Evolutionary conservation across 306 rosid genomes (phyloP).

Genomic region (Citrullus colocynthis): DNA sequence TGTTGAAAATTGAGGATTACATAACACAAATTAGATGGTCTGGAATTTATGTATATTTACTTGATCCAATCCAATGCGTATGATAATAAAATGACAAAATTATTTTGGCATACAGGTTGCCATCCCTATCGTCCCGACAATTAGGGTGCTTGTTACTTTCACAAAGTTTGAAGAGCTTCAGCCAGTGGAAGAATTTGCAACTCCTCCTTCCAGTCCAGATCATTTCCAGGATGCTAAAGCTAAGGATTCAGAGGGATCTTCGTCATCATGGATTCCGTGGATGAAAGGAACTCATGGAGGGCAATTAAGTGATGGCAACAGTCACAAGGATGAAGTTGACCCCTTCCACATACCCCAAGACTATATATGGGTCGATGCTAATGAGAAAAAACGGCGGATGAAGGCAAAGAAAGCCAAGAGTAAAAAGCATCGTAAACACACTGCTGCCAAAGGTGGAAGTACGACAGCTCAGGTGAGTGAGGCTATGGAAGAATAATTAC

Average conservation of each 20-base stretch:
- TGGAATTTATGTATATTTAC: not conserved
- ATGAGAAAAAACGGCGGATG: conserved; percentile 76
- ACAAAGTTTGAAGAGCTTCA: conserved; percentile 96
- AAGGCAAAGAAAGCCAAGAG: conserved; percentile 81
- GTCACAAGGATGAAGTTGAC: conserved; percentile 69
- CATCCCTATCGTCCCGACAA: conserved; percentile 89
- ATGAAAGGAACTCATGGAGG: conserved; percentile 85
- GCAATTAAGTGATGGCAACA: conserved; percentile 68
- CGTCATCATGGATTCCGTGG: conserved; percentile 86
- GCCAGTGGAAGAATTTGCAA: conserved; percentile 83
- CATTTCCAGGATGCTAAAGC: conserved; percentile 71
- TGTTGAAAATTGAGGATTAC: not conserved
- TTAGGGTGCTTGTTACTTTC: conserved; percentile 79
- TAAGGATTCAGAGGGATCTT: conserved; percentile 66
- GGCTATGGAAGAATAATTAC: conserved; percentile 44
- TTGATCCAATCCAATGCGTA: not conserved
- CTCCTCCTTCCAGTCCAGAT: conserved; percentile 94
- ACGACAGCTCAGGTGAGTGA: conserved; percentile 44
- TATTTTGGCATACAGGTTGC: conserved; percentile 44
- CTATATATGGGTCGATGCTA: conserved; percentile 82
- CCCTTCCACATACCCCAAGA: conserved; percentile 80
- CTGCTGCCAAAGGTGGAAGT: conserved; percentile 39
- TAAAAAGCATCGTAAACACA: conserved; percentile 63
- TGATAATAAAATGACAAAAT: not conserved
- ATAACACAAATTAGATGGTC: not conserved